Evolutionary conservation across 768 basidiomycete species (phyloP).

Genomic region (Pleurotus citrinopileatus): DNA sequence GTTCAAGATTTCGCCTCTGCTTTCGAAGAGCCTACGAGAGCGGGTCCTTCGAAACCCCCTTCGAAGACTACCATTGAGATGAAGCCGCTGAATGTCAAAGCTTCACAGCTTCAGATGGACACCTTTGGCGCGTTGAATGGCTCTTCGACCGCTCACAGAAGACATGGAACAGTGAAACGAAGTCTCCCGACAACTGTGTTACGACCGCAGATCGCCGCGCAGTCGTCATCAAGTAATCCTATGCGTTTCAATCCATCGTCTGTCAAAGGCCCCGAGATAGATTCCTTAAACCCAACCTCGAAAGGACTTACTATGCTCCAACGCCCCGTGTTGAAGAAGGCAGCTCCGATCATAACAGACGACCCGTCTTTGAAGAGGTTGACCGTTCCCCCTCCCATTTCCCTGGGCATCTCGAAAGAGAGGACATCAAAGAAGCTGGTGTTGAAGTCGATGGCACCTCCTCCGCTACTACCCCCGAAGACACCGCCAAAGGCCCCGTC

Average conservation of each 20-base stretch:
- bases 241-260: conserved; percentile 4
- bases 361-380: conserved; percentile 12
- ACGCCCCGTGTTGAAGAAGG: neutral
- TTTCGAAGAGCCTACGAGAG: neutral
- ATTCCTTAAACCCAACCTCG: neutral
- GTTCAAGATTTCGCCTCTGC: conserved; percentile 11
- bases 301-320: neutral
- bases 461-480: conserved; percentile 20
- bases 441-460: conserved; percentile 24
- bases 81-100: neutral
- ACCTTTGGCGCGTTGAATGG: too few relatives aligned
- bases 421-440: conserved; percentile 12
- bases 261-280: neutral
- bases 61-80: neutral
- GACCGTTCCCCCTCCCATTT: conserved; percentile 13
- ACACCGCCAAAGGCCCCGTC: conserved; percentile 21
- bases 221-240: neutral
- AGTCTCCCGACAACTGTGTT: too few relatives aligned
- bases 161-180: too few relatives aligned
- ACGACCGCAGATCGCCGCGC: too few relatives aligned
- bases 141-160: too few relatives aligned
- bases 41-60: neutral
- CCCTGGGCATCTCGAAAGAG: conserved; percentile 11
- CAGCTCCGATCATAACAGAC: neutral
- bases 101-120: too few relatives aligned